Conservation (phyloP, 768 basidiomycete species). For the Panellus pusillus region DNA sequence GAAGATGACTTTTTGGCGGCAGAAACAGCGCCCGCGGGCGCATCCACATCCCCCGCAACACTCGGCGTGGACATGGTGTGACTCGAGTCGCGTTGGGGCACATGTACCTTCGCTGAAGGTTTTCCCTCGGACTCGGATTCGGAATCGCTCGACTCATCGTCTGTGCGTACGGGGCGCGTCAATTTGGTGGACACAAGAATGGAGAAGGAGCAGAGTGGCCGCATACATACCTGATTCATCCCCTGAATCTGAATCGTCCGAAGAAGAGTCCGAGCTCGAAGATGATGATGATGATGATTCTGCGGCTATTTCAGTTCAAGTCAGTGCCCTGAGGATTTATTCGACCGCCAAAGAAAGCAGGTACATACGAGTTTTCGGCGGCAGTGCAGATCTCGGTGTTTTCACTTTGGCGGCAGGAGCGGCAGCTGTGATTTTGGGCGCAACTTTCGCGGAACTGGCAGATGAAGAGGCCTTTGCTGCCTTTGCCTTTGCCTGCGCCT, state of each 20-base stretch:
- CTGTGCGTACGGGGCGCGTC: constrained; percentile 17
- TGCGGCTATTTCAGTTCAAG: no score
- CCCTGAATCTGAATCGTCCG: constrained; percentile 32
- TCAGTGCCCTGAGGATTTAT: no score
- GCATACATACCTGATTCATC: constrained; percentile 29
- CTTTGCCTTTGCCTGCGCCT: no score
- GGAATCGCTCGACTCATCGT: constrained; percentile 39
- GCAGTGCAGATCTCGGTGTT: constrained; percentile 2
- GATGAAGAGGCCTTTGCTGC: constrained; percentile 21
- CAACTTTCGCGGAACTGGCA: constrained; percentile 25
- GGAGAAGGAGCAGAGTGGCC: neutral
- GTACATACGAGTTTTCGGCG: neutral
- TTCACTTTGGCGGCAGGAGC: constrained; percentile 4
- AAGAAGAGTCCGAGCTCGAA: constrained; percentile 28
- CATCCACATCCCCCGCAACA: neutral
- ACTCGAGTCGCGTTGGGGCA: constrained; percentile 36
- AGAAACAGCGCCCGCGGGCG: neutral
- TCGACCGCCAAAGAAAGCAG: no score
- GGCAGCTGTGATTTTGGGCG: neutral
- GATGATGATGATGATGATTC: constrained; percentile 2
- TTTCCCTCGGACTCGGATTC: neutral
- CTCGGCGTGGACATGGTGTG: constrained; percentile 31
- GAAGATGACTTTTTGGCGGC: neutral
- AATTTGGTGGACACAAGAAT: constrained; percentile 11
- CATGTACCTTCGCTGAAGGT: neutral